Evolutionary conservation across 2,329 filamentous ascomycete species (phyloP).

Genomic region (Cercospora zeina): DNA sequence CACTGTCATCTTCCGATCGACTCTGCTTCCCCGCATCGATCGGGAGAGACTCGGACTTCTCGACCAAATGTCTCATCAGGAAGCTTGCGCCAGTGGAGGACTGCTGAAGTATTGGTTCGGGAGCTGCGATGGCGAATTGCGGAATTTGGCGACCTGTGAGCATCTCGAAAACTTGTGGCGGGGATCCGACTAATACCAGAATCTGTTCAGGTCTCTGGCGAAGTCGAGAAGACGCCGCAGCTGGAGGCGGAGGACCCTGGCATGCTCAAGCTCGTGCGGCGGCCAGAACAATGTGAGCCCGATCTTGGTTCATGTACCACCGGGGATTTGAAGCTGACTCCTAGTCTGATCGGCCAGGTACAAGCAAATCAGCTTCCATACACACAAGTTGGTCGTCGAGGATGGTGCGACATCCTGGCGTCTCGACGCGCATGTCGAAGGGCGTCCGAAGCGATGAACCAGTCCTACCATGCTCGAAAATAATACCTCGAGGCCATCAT

Average conservation of each 20-base stretch:
- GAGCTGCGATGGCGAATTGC: constrained; percentile 64
- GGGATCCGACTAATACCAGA: neutral
- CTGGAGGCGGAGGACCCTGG: constrained; percentile 59
- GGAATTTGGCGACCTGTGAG: constrained; percentile 74
- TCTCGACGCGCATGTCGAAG: constrained; percentile 27
- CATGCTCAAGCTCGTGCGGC: constrained; percentile 56
- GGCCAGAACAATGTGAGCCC: constrained; percentile 45
- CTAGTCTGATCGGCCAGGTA: constrained; percentile 36
- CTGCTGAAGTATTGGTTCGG: constrained; percentile 95
- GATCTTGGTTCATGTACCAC: neutral
- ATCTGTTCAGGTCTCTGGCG: constrained; percentile 63
- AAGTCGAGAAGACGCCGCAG: constrained; percentile 60
- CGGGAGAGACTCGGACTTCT: constrained; percentile 68
- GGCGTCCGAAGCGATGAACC: constrained; percentile 1
- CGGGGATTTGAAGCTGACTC: neutral
- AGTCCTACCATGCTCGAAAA: no score
- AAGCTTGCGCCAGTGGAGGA: constrained; percentile 76
- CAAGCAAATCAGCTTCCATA: constrained; percentile 46
- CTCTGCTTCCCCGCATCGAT: constrained; percentile 66
- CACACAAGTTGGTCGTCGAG: constrained; percentile 59
- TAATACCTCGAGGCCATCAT: no score
- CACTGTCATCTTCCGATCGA: constrained; percentile 79
- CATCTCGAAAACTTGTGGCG: neutral
- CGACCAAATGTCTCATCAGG: constrained; percentile 75
- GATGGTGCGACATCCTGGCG: constrained; percentile 64